Evolutionary conservation across 23 red algal species (phyloP), one percentile per base, ranked within the genome.

Genomic region (Gracilariopsis chorda): DNA sequence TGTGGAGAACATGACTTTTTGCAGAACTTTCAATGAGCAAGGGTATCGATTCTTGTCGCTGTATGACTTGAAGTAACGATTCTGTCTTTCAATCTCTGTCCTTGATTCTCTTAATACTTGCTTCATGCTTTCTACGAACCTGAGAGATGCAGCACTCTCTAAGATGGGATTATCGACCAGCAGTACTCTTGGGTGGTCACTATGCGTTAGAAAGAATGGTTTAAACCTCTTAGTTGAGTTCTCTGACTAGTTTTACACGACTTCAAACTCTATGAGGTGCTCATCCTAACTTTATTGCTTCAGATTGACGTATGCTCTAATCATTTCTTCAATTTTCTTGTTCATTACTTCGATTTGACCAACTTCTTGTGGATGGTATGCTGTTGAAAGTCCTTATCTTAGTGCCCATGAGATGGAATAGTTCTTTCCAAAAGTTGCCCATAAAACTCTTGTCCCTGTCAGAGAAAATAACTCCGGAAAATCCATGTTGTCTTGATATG

Each of bases 341-440:
- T 89, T 89, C 14, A 89, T 89, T 46, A 77, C 32, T 28, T 89
- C 85, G 1, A 43, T 59, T 65, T 58, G 1, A 25, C 42, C 85
- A 43, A 77, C 85, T 30, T 1, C 58, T 3, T 78, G 69, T 17
- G 85, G 85, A 49, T 89, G 72, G 46, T 64, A 63, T 28, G 64
- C 4, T 0, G 25, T 57, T 28, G 64, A 52, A 12, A 51, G 46
- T 0, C 5, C 12, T 23, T 12, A 77, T 48, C 9, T 77, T 77
- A 42, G 44, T 78, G 16, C 39, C 24, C 0, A 59, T 28, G 32
- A 36, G 36, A 11, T 59, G 3, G 34, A 78, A 51, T 0, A 89
- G 12, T 53, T 59, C 34, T 42, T 64, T 77, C 85, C 64, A 77
- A 37, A 89, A 89, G 13, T 61, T 57, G 46, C 37, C 52, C 39